Evolutionary conservation across 176 grass and related monocot genomes (phyloP).

Genomic region (Bromus sterilis): DNA sequence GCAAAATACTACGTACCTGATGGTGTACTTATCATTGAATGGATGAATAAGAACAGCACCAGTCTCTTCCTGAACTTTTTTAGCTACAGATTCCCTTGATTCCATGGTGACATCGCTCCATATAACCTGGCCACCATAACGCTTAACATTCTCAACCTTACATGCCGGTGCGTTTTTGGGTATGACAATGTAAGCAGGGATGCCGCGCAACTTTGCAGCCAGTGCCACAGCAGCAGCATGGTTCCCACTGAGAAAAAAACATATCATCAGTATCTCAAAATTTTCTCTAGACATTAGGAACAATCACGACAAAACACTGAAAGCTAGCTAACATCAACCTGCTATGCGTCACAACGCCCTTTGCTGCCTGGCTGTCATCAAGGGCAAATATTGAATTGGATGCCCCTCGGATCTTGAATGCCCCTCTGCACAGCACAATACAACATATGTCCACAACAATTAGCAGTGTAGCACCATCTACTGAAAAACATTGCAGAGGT

Average conservation of each 20-base stretch:
- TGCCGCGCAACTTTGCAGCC: constrained; percentile 77
- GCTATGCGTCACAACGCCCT: constrained; percentile 93
- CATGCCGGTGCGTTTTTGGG: constrained; percentile 77
- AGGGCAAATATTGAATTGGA: constrained; percentile 93
- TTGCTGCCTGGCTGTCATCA: constrained; percentile 52
- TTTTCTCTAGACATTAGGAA: not conserved
- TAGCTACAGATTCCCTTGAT: constrained; percentile 69
- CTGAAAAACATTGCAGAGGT: not conserved
- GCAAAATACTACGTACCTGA: constrained; percentile 49
- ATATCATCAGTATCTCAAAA: not conserved
- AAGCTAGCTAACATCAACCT: constrained; percentile 52
- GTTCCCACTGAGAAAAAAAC: constrained; percentile 53
- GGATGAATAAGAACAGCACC: constrained; percentile 84
- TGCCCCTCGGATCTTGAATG: constrained; percentile 91
- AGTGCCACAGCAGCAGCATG: constrained; percentile 89
- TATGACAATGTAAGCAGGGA: constrained; percentile 88
- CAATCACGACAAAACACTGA: not conserved
- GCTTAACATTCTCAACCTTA: constrained; percentile 82
- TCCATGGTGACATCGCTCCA: constrained; percentile 69
- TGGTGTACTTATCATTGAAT: constrained; percentile 80
- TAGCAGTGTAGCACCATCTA: not conserved
- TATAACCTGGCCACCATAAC: constrained; percentile 72
- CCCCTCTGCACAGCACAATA: constrained; percentile 41
- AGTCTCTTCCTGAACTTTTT: constrained; percentile 71
- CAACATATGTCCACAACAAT: not conserved